Conservation (phyloP, 371 early-diverging fungal genomes). For the Mucor sp. region DNA sequence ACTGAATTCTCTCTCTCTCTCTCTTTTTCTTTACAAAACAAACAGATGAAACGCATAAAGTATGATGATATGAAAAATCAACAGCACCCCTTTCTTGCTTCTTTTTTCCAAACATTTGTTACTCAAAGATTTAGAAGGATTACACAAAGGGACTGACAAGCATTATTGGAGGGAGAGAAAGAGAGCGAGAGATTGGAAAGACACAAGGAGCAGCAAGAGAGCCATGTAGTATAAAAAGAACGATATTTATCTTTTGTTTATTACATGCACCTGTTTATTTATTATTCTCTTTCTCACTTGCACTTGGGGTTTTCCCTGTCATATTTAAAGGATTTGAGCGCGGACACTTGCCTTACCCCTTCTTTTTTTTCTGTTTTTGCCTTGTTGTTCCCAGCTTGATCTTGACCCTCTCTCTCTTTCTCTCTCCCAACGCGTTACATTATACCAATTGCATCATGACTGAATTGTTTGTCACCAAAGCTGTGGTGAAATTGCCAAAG, state of each 20-base stretch:
- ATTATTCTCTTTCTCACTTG: background rate
- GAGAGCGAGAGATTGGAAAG: background rate
- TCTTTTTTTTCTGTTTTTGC: constrained; percentile 5
- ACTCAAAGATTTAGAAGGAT: background rate
- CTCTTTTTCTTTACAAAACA: background rate
- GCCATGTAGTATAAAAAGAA: background rate
- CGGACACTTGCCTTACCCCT: background rate
- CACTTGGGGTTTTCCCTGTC: background rate
- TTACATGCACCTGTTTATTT: constrained; percentile 12
- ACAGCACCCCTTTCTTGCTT: background rate
- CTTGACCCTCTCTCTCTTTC: background rate
- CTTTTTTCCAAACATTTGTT: background rate
- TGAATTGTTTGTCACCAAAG: constrained; percentile 13
- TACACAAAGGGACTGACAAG: background rate
- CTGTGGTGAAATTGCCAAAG: constrained; percentile 23
- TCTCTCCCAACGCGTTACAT: background rate
- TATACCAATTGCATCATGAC: constrained; percentile 4
- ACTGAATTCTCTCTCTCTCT: background rate
- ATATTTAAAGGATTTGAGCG: background rate
- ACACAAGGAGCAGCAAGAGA: background rate
- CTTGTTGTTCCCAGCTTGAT: background rate
- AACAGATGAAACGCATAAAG: background rate
- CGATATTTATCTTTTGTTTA: background rate
- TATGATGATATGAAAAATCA: background rate
- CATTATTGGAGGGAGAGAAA: no score